These are phyloP conservation scores for Candida boleticola DNA, from an alignment of 805 yeast genomes.

Conservation along the genomic window DNA sequence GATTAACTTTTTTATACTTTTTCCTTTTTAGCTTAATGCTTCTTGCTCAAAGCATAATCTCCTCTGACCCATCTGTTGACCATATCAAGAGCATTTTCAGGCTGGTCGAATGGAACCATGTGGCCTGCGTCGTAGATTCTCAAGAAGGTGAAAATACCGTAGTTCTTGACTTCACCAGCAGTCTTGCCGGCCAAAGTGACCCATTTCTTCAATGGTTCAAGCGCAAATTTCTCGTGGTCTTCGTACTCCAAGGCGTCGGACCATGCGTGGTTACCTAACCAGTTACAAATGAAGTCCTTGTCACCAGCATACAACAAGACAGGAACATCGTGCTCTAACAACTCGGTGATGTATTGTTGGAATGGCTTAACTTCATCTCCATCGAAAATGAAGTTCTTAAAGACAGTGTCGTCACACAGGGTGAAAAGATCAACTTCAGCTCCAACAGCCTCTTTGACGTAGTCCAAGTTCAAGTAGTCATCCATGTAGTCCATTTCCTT, in stretches of 20 bases:
- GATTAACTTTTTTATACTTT: neutral
- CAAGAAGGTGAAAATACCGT: conserved; percentile 31
- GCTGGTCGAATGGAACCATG: conserved; percentile 41
- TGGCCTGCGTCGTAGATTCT: conserved; percentile 38
- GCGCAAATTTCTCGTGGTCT: conserved; percentile 18
- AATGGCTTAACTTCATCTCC: conserved; percentile 71
- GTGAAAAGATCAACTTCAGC: conserved; percentile 50
- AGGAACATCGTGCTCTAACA: conserved; percentile 38
- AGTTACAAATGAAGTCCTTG: conserved; percentile 45
- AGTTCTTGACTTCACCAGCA: conserved; percentile 33
- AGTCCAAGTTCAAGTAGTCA: conserved; percentile 50
- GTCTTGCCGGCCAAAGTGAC: conserved; percentile 7
- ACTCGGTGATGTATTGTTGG: conserved; percentile 56
- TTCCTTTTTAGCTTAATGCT: neutral
- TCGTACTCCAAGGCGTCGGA: conserved; percentile 29
- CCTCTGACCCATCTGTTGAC: conserved; percentile 36
- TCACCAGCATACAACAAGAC: conserved; percentile 46
- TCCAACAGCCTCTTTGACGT: conserved; percentile 56
- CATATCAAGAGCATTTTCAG: conserved; percentile 32
- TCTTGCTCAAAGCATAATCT: conserved; percentile 15
- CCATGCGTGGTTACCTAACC: conserved; percentile 47
- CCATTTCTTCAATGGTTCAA: conserved; percentile 39
- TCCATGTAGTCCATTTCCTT: conserved; percentile 48
- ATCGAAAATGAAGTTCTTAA: conserved; percentile 48
- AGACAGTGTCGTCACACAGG: conserved; percentile 49